Percentiles rank a stretch among this genome's conserved stretches.
Evolutionary conservation across 164 flowering plant genomes (phyloP).

Genomic region (Vitis rotundifolia): DNA sequence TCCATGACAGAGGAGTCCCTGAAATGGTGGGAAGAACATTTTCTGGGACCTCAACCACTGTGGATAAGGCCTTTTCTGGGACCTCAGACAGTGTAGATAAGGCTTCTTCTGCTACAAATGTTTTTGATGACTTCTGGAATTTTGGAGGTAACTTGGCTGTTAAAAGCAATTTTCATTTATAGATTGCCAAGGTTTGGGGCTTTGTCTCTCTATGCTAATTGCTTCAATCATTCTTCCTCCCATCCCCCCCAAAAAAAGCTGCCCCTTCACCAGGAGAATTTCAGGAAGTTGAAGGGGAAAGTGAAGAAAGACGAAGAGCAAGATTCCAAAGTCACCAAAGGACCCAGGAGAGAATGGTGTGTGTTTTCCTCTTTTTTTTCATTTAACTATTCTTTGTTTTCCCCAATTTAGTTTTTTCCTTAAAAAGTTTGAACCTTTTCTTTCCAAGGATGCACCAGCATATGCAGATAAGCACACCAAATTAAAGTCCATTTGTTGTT

Average conservation of each 20-base stretch:
- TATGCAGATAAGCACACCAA: too few relatives aligned
- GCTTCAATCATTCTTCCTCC: conserved; percentile 12
- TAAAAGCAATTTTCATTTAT: conserved; percentile 2
- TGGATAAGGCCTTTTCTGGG: conserved; percentile 26
- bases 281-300: conserved; percentile 78
- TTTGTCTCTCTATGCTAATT: conserved; percentile 10
- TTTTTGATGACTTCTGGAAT: conserved; percentile 42
- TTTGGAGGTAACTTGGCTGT: conserved; percentile 39
- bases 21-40: conserved; percentile 15
- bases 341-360: conserved; percentile 68
- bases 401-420: background rate
- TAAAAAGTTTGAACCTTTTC: background rate
- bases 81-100: conserved; percentile 19
- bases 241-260: conserved; percentile 19
- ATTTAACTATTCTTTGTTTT: background rate
- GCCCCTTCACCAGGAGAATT: conserved; percentile 54
- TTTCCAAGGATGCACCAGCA: background rate
- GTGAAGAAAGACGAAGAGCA: conserved; percentile 74
- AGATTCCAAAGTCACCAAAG: conserved; percentile 59
- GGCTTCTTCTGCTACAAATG: conserved; percentile 19
- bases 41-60: conserved; percentile 16
- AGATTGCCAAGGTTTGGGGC: background rate
- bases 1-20: conserved; percentile 13
- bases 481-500: too few relatives aligned
- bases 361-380: conserved; percentile 13